Evolutionary conservation across 768 basidiomycete genomes (phyloP).

Genomic region (Rhodocollybia butyracea): DNA sequence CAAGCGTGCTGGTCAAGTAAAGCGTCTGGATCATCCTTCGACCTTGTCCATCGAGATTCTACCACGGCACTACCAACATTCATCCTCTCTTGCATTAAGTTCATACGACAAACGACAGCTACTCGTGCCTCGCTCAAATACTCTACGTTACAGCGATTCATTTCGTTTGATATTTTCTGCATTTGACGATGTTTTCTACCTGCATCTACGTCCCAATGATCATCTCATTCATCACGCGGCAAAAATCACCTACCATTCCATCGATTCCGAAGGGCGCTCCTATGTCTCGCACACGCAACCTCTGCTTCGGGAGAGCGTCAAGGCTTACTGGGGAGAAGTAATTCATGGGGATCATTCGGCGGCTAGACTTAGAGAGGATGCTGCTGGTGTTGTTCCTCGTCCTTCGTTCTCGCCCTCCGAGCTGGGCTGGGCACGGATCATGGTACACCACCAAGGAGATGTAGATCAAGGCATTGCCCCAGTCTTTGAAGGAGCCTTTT

Average conservation of each 20-base stretch:
- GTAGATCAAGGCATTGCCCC: constrained; percentile 43
- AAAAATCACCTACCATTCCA: constrained; percentile 62
- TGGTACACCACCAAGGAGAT: constrained; percentile 65
- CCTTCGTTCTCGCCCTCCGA: constrained; percentile 36
- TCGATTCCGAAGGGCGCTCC: constrained; percentile 44
- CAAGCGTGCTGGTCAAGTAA: constrained; percentile 43
- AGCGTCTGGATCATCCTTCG: constrained; percentile 46
- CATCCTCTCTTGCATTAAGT: constrained; percentile 16
- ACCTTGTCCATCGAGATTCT: constrained; percentile 55
- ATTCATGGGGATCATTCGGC: constrained; percentile 52
- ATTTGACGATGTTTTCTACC: constrained; percentile 61
- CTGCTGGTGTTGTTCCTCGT: constrained; percentile 46
- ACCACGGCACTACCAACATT: constrained; percentile 34
- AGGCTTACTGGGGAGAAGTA: constrained; percentile 75
- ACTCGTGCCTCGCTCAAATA: constrained; percentile 34
- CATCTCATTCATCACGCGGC: constrained; percentile 78
- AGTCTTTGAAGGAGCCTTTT: constrained; percentile 75
- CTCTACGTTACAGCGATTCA: constrained; percentile 64
- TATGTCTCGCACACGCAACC: constrained; percentile 54
- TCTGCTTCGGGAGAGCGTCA: constrained; percentile 59
- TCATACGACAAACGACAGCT: constrained; percentile 30
- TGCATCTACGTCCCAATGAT: constrained; percentile 77
- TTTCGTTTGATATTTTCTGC: constrained; percentile 68
- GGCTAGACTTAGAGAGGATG: constrained; percentile 59
- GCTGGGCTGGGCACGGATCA: constrained; percentile 77